Conservation (phyloP, 768 basidiomycete genomes). For the Peribolospora baueri region DNA sequence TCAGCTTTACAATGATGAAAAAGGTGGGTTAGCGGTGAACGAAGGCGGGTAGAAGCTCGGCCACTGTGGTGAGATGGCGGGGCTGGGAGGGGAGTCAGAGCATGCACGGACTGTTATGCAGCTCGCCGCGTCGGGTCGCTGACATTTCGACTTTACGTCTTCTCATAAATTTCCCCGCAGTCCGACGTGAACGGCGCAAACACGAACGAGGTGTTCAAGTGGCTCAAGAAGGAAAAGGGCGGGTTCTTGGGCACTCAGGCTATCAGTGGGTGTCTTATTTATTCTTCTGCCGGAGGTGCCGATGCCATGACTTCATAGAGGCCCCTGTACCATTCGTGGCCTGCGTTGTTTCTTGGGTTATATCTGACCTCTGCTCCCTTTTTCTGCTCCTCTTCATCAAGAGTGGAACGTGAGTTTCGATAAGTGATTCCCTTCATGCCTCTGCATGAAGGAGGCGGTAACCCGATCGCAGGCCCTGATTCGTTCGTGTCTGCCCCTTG, state of each 20-base stretch:
- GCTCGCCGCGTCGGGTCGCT: neutral
- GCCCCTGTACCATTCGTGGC: no score
- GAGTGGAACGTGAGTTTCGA: slow-evolving; percentile 68
- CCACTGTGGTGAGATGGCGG: neutral
- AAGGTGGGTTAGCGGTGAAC: slow-evolving; percentile 29
- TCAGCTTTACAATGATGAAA: slow-evolving; percentile 71
- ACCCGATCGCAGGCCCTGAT: neutral
- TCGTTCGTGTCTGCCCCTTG: neutral
- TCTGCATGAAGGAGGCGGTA: neutral
- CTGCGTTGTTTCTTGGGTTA: neutral
- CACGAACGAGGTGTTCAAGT: slow-evolving; percentile 62
- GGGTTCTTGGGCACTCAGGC: slow-evolving; percentile 44
- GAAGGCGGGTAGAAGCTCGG: neutral
- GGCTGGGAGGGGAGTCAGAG: no score
- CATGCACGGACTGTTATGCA: no score
- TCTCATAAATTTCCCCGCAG: neutral
- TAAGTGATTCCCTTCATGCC: neutral
- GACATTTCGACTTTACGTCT: neutral
- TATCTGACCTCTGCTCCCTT: neutral
- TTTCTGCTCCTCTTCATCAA: neutral
- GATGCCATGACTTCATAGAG: neutral
- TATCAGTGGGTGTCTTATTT: slow-evolving; percentile 35
- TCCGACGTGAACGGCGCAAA: slow-evolving; percentile 64
- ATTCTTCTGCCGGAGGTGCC: no score
- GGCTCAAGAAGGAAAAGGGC: slow-evolving; percentile 55